Evolutionary conservation across 192 early-diverging fungal species (phyloP), one percentile per base, ranked within the genome.

Genomic region (Endogone sp.): DNA sequence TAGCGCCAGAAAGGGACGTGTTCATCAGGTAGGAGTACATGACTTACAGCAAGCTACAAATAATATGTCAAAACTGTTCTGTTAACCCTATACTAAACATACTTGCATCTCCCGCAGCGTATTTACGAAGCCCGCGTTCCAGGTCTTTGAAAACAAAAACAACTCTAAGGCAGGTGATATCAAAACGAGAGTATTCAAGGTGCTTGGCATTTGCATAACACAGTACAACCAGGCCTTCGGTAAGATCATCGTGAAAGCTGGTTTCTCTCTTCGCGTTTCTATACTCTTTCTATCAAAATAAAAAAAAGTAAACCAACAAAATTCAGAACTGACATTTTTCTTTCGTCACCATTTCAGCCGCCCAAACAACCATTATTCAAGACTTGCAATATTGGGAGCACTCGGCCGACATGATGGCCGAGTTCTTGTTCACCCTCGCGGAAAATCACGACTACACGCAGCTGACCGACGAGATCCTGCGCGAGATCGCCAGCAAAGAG

Each of bases 371-470:
- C 44, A 90, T 95, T 26, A 85, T 92, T 56, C 91, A 93, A 72
- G 86, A 91, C 75, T 76, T 95, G 28, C 90, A 92, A 74, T 93
- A 92, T 66, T 95, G 90, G 79, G 93, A 94, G 62, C 90, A 93
- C 67, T 81, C 89, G 30, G 84, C 91, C 55, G 93, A 94, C 66
- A 79, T 88, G 11, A 93, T 95, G 91, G 94, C 93, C 2, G 85
- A 87, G 56, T 84, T 95, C 4, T 71, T 95, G 28, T 82, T 87
- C 29, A 68, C 82, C 65, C 71, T 93, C 16, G 83, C 80, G 56
- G 76, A 85, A 8, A 65, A 86, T 25, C 84, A 90, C 66, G 84
- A 87, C 30, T 85, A 88, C 63, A 79, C 82, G 61, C 86, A 91
- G 65, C 74, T 95, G 56, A 79, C 80, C 0, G 91, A 93, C 80